These are phyloP conservation scores for Amphirosellinia nigrospora DNA, from an alignment of 495 filamentous ascomycete species.

Conservation along the genomic window DNA sequence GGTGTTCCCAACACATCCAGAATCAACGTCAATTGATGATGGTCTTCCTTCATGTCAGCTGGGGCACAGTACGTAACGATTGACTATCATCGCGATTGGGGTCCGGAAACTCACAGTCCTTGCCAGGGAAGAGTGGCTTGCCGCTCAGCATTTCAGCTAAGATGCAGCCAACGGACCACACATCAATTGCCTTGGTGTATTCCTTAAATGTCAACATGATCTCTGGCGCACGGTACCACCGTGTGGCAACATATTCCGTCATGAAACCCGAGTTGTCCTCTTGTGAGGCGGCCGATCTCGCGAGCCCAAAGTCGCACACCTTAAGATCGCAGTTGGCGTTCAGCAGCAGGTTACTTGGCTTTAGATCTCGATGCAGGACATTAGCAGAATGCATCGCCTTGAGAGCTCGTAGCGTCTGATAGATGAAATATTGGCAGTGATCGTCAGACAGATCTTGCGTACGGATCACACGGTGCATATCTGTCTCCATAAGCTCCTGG, in stretches of 20 bases:
- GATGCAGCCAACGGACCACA: conserved; percentile 99
- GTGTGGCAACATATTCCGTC: conserved; percentile 99
- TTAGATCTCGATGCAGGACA: conserved; percentile 95
- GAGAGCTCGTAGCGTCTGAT: conserved; percentile 96
- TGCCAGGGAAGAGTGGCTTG: conserved; percentile 97
- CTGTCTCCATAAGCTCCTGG: conserved; percentile 99
- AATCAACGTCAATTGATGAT: conserved; percentile 98
- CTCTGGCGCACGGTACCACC: conserved; percentile 99
- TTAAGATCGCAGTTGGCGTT: conserved; percentile 99
- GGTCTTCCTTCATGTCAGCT: conserved; percentile 63
- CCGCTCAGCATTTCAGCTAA: conserved; percentile 99
- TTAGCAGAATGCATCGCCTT: conserved; percentile 99
- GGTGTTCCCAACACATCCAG: conserved; percentile 97
- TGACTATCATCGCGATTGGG: not conserved
- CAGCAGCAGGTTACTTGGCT: conserved; percentile 94
- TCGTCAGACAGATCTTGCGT: conserved; percentile 98
- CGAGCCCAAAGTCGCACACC: conserved; percentile 97
- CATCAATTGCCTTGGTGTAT: conserved; percentile 99
- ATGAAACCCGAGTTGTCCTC: conserved; percentile 99
- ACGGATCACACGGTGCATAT: conserved; percentile 99
- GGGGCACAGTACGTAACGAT: conserved; percentile 2
- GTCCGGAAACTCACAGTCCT: conserved; percentile 78
- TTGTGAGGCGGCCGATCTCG: conserved; percentile 87
- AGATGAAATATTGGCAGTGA: conserved; percentile 99
- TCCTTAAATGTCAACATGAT: conserved; percentile 99